These are phyloP conservation scores for Citrullus amarus DNA, from an alignment of 306 rosid genomes.

Conservation along the genomic window DNA sequence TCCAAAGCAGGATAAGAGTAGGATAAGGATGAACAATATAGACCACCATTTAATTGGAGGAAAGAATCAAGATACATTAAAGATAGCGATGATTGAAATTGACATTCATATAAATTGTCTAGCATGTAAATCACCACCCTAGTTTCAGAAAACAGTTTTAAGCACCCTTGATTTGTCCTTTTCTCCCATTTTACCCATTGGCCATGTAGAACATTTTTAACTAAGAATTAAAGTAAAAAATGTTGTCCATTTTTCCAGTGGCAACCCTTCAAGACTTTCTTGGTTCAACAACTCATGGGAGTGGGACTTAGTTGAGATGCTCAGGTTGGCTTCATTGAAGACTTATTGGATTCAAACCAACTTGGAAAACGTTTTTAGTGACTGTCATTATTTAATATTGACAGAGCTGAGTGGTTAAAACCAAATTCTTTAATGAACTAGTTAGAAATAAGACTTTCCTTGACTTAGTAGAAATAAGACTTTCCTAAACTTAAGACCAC, in stretches of 20 bases:
- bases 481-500: neutral
- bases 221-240: neutral
- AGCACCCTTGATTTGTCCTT: neutral
- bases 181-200: neutral
- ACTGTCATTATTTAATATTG: neutral
- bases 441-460: neutral
- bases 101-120: neutral
- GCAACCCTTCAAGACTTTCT: neutral
- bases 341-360: neutral
- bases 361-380: neutral
- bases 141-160: neutral
- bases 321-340: neutral
- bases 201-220: neutral
- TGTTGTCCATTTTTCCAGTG: neutral
- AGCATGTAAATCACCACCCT: neutral
- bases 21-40: neutral
- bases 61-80: neutral
- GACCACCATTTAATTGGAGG: neutral
- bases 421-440: neutral
- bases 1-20: neutral
- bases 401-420: neutral
- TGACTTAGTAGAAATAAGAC: neutral
- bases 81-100: neutral
- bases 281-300: neutral
- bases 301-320: neutral